These are phyloP conservation scores for Aspergillus fumigatiaffinis DNA, from an alignment of 2,329 filamentous ascomycete genomes.

Conservation along the genomic window DNA sequence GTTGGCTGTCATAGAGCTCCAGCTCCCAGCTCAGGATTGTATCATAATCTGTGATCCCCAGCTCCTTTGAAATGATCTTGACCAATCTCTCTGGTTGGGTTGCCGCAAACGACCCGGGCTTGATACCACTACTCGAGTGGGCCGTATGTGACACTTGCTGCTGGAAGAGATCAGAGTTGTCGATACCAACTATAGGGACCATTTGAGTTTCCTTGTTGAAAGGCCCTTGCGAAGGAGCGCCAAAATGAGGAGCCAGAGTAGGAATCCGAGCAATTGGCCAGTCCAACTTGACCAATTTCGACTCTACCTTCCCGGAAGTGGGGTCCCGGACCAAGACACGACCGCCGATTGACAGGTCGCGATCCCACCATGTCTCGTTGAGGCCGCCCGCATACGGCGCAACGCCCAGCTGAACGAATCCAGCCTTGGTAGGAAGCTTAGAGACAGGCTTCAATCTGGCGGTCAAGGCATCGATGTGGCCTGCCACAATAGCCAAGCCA, in stretches of 20 bases:
- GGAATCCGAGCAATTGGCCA: constrained; percentile 94
- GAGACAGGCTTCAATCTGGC: constrained; percentile 89
- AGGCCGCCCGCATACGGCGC: constrained; percentile 88
- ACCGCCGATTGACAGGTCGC: constrained; percentile 86
- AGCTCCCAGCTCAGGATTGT: constrained; percentile 94
- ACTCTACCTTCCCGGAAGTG: constrained; percentile 68
- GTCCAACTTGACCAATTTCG: constrained; percentile 81
- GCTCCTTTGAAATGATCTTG: constrained; percentile 71
- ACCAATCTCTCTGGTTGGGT: constrained; percentile 85
- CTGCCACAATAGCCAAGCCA: constrained; percentile 81
- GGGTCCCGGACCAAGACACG: constrained; percentile 77
- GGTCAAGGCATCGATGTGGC: constrained; percentile 89
- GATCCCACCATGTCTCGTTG: constrained; percentile 93
- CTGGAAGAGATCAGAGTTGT: constrained; percentile 59
- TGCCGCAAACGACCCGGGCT: constrained; percentile 66
- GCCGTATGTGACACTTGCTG: constrained; percentile 17
- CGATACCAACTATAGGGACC: constrained; percentile 88
- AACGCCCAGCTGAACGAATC: constrained; percentile 84
- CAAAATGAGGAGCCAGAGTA: constrained; percentile 91
- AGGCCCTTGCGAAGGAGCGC: constrained; percentile 60
- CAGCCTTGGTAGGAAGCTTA: constrained; percentile 75
- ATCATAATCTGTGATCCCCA: constrained; percentile 68
- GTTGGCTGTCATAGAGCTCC: constrained; percentile 87
- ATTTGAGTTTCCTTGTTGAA: constrained; percentile 90
- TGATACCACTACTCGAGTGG: constrained; percentile 39